Evolutionary conservation across 1,284 basidiomycete species (phyloP), one percentile per base, ranked within the genome.

Genomic region (Mycosarcoma maydis): DNA sequence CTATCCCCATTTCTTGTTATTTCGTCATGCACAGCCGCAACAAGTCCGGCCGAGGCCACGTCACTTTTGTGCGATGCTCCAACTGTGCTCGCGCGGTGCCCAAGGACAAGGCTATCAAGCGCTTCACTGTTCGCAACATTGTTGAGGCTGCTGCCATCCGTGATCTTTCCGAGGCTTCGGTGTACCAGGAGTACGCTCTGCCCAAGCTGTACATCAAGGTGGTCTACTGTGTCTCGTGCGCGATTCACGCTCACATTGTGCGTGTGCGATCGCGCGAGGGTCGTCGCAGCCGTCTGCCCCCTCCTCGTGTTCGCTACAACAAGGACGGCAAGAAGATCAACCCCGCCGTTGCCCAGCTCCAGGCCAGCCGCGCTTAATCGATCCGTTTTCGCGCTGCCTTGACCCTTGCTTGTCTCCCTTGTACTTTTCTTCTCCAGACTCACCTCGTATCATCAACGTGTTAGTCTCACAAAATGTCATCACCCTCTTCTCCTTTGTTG

Each of bases 201-300:
- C 95, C 95, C 68, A 98, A 98, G 86, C 86, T 98, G 74, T 98
- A 99, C 89, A 91, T 97, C 87, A 97, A 98, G 90, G 92, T 98
- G 77, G 90, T 89, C 52, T 98, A 99, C 88, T 99, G 95, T 84
- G 91, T 99, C 68, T 98, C 94, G 59, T 99, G 96, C 84, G 95
- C 95, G 41, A 98, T 99, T 84, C 95, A 99, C 88, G 94, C 94
- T 80, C 95, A 98, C 85, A 90, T 80, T 42, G 80, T 80, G 32
- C 77, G 80, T 67, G 80, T 81, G 10, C 76, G 80, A 34, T 80
- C 78, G 45, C 71, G 75, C 51, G 77, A 75, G 60, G 78, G 78
- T 40, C 77, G 80, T 39, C 74, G 78, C 51, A 78, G 64, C 74
- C 78, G 78, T 71, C 52, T 71, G 3, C 96, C 95, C 72, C 95